These are phyloP conservation scores for Carex scoparia DNA, from an alignment of 176 grass and related monocot genomes.

Conservation along the genomic window DNA sequence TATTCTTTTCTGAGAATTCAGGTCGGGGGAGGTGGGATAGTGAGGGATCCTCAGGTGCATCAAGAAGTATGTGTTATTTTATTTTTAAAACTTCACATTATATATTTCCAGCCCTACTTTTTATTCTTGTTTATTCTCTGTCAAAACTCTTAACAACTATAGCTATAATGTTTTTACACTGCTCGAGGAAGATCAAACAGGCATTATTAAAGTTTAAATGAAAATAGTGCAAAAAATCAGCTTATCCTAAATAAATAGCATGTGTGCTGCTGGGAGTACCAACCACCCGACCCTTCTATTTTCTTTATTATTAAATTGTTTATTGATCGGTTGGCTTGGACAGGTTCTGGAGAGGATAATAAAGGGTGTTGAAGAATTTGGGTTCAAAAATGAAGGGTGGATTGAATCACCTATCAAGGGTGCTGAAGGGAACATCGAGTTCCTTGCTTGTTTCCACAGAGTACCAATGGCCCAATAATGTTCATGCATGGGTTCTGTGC, in stretches of 20 bases:
- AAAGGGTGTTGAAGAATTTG: slow-evolving; percentile 73
- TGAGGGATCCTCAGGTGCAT: slow-evolving; percentile 86
- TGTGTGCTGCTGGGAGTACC: background rate
- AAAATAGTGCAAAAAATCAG: background rate
- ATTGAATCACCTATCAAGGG: slow-evolving; percentile 88
- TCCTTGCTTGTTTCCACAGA: slow-evolving; percentile 69
- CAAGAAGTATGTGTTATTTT: slow-evolving; percentile 56
- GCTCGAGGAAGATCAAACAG: background rate
- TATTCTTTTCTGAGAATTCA: slow-evolving; percentile 20
- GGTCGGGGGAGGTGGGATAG: slow-evolving; percentile 88
- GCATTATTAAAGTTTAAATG: background rate
- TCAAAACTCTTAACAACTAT: background rate
- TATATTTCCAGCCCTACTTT: background rate
- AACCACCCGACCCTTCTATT: background rate
- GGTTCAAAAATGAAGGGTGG: slow-evolving; percentile 73
- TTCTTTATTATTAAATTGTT: background rate
- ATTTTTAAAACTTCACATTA: background rate
- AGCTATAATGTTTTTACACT: background rate
- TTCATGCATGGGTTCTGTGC: no score
- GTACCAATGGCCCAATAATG: background rate
- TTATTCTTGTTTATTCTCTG: background rate
- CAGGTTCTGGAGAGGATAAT: slow-evolving; percentile 91
- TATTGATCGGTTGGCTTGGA: background rate
- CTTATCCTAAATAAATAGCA: background rate
- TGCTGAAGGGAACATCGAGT: slow-evolving; percentile 76